These are phyloP conservation scores for Trichocomaceae sp. DNA, from an alignment of 2,329 filamentous ascomycete species.

Conservation along the genomic window DNA sequence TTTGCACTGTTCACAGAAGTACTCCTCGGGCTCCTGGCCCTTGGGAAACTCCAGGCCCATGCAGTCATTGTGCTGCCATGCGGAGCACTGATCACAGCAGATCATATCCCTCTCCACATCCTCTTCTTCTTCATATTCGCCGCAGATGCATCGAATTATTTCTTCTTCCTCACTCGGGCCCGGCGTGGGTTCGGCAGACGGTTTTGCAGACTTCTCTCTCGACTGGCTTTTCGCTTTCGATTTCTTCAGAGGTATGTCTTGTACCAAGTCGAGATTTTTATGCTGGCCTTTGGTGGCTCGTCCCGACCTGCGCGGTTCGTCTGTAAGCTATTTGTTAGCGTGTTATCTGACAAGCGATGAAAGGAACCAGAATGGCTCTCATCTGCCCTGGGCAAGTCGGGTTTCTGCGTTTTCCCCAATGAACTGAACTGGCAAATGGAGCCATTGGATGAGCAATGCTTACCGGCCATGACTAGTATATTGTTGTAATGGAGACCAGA, in stretches of 20 bases:
- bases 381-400: not conserved
- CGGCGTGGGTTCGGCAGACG: slow-evolving; percentile 42
- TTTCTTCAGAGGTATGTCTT: slow-evolving; percentile 51
- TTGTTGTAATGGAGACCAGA: slow-evolving; percentile 17
- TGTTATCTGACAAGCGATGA: slow-evolving; percentile 14
- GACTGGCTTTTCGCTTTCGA: slow-evolving; percentile 42
- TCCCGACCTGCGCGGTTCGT: slow-evolving; percentile 87
- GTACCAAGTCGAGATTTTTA: slow-evolving; percentile 70
- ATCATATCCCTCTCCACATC: slow-evolving; percentile 90
- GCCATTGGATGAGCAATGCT: slow-evolving; percentile 47
- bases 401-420: not conserved
- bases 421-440: slow-evolving; percentile 19
- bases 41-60: slow-evolving; percentile 76
- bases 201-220: slow-evolving; percentile 42
- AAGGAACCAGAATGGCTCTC: not conserved
- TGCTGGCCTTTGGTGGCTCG: slow-evolving; percentile 96
- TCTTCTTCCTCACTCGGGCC: slow-evolving; percentile 51
- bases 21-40: slow-evolving; percentile 70
- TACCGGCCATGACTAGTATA: slow-evolving; percentile 53
- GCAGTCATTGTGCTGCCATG: slow-evolving; percentile 97
- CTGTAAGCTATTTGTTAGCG: slow-evolving; percentile 41
- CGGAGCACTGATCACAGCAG: slow-evolving; percentile 83
- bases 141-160: slow-evolving; percentile 88
- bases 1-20: slow-evolving; percentile 86
- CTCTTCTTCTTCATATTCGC: slow-evolving; percentile 76